Conservation (phyloP, 495 filamentous ascomycete species). For the Hyaloscypha bicolor region DNA sequence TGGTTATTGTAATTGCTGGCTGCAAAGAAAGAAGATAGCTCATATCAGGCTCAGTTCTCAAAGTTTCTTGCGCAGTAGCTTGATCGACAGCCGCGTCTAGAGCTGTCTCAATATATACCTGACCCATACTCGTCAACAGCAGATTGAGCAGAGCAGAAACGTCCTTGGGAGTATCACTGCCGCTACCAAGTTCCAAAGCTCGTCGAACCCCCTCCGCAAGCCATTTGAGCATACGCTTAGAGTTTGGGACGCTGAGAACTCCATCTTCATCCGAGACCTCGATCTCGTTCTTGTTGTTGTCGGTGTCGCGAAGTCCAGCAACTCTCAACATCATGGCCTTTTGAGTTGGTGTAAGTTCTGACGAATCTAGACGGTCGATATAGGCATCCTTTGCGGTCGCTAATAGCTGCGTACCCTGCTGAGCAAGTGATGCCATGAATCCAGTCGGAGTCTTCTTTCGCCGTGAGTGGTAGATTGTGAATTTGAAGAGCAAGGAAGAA, state of each 20-base stretch:
- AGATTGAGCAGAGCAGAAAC: slow-evolving; percentile 84
- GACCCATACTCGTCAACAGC: slow-evolving; percentile 85
- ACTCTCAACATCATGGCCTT: slow-evolving; percentile 84
- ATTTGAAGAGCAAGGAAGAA: slow-evolving; percentile 92
- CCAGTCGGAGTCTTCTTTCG: slow-evolving; percentile 81
- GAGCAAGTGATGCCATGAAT: slow-evolving; percentile 87
- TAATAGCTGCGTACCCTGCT: slow-evolving; percentile 80
- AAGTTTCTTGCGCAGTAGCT: slow-evolving; percentile 71
- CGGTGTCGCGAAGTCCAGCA: slow-evolving; percentile 63
- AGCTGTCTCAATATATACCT: slow-evolving; percentile 91
- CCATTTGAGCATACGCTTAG: slow-evolving; percentile 98
- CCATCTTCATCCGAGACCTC: slow-evolving; percentile 91
- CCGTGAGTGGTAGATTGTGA: slow-evolving; percentile 86
- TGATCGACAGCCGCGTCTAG: slow-evolving; percentile 83
- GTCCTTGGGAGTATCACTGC: slow-evolving; percentile 90
- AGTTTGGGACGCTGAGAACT: slow-evolving; percentile 74
- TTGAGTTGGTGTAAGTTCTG: slow-evolving; percentile 80
- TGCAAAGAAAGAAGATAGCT: slow-evolving; percentile 77
- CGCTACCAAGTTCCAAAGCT: slow-evolving; percentile 82
- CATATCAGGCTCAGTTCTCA: slow-evolving; percentile 86
- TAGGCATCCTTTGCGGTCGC: slow-evolving; percentile 82
- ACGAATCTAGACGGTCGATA: slow-evolving; percentile 80
- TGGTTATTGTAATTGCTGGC: slow-evolving; percentile 83
- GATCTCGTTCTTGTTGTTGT: slow-evolving; percentile 67
- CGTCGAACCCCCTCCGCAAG: slow-evolving; percentile 94